Conservation (phyloP, 257 asterid genomes). For the Solanum medicagineum region DNA sequence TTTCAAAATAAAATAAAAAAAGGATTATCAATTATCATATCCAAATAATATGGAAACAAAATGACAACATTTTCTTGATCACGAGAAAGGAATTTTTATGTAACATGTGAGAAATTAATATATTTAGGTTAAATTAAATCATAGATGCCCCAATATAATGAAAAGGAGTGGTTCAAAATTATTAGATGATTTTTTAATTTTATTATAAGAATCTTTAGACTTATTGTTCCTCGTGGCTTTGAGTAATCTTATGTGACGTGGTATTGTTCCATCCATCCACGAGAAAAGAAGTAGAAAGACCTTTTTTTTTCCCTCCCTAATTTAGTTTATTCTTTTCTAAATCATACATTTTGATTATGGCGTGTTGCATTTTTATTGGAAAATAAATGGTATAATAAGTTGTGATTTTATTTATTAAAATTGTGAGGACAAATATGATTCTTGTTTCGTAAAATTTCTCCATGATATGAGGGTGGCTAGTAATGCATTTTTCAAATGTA, state of each 20-base stretch:
- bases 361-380: too few relatives aligned
- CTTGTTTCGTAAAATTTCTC: too few relatives aligned
- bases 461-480: too few relatives aligned
- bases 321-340: neutral
- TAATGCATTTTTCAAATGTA: too few relatives aligned
- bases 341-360: neutral
- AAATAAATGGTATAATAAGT: too few relatives aligned
- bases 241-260: neutral
- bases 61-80: neutral
- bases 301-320: neutral
- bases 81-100: neutral
- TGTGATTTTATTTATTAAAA: too few relatives aligned
- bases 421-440: too few relatives aligned
- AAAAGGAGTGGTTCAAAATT: neutral
- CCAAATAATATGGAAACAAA: neutral
- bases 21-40: neutral
- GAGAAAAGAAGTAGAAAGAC: neutral
- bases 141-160: neutral
- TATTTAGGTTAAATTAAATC: neutral
- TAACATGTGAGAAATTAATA: neutral
- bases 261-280: neutral
- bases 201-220: neutral
- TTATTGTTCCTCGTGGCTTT: neutral
- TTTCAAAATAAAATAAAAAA: neutral
- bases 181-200: neutral